phyloP scores from a whole-genome alignment of 495 filamentous ascomycete species.

The Xylaria flabelliformis region DNA sequence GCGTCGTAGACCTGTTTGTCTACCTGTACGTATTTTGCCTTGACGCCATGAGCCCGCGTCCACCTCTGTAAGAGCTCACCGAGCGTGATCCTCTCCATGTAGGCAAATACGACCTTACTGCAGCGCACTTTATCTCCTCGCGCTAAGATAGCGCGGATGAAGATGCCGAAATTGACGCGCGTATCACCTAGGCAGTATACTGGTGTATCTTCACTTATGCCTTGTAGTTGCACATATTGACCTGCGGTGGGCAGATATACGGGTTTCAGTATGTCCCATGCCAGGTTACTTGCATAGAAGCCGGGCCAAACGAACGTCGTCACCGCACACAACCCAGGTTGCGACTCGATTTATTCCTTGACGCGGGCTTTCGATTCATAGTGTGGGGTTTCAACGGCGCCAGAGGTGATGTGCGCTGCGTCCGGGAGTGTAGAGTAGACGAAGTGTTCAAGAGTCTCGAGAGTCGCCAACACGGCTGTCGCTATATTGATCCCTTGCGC shows the following conservation, averaged over 20 bases:
- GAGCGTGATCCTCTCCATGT: slow-evolving; percentile 1
- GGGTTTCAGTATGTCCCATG: slow-evolving; percentile 45
- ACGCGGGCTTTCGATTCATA: slow-evolving; percentile 49
- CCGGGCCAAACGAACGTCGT: slow-evolving; percentile 52
- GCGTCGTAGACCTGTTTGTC: slow-evolving; percentile 35
- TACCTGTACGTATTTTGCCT: slow-evolving; percentile 36
- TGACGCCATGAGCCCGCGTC: not conserved
- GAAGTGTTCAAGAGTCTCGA: slow-evolving; percentile 50
- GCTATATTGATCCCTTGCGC: slow-evolving; percentile 58
- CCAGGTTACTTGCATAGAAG: slow-evolving; percentile 43
- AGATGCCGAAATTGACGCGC: not conserved
- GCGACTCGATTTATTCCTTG: slow-evolving; percentile 46
- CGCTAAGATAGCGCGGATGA: not conserved
- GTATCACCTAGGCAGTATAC: slow-evolving; percentile 13
- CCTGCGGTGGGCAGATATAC: slow-evolving; percentile 26
- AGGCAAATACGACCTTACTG: not conserved
- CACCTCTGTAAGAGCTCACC: slow-evolving; percentile 3
- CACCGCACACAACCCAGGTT: slow-evolving; percentile 36
- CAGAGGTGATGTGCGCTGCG: slow-evolving; percentile 33
- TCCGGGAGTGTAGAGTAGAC: slow-evolving; percentile 50
- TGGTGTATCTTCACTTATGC: not conserved
- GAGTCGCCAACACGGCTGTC: slow-evolving; percentile 51
- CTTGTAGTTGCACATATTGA: slow-evolving; percentile 12
- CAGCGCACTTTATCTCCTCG: not conserved
- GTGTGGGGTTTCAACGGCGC: slow-evolving; percentile 46